Evolutionary conservation across 116 monocot genomes (phyloP), one percentile per base, ranked within the genome.

Genomic region (Trichopus zeylanicus): DNA sequence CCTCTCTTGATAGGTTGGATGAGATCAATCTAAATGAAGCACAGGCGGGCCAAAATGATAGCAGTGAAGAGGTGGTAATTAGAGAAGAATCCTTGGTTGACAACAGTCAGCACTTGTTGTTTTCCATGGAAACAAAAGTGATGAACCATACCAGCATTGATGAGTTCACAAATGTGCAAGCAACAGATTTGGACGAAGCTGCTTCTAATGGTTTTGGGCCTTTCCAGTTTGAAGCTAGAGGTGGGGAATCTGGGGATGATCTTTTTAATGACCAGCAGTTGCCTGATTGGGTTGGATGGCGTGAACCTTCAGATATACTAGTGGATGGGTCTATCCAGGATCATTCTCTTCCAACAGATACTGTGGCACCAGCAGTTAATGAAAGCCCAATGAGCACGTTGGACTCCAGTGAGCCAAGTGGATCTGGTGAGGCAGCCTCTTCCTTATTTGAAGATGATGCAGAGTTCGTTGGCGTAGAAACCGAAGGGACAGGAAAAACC

Each of bases 281-380:
- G 38, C 78, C 78, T 48, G 78, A 78, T 34, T 78, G 78, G 78
- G 79, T 79, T 7, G 79, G 73, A 27, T 79, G 79, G 79, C 60
- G 23, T 38, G 69, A 70, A 23, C 65, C 79, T 5, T 73, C 73
- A 19, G 79, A 73, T 51, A 71, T 74, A 13, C 54, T 57, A 28
- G 53, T 75, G 20, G 70, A 70, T 57, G 54, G 57, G 24, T 28
- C 37, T 27, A 28, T 30, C 22, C 46, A 53, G 27, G 71, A 57
- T 46, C 9, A 26, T 21, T 46, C 56, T 23, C 30, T 20, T 26
- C 46, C 22, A 31, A 20, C 56, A 56, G 55, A 39, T 13, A 30
- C 46, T 1, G 31, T 31, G 6, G n/a, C 0, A 0, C 5, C 32
- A 18, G 57, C 12, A 51, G 31, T 33, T 26, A 10, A n/a, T 25